Percentiles rank a stretch among this genome's conserved stretches.
Evolutionary conservation across 2,329 filamentous ascomycete species (phyloP).

Genomic region (Ophiocordyceps camponoti-floridani): DNA sequence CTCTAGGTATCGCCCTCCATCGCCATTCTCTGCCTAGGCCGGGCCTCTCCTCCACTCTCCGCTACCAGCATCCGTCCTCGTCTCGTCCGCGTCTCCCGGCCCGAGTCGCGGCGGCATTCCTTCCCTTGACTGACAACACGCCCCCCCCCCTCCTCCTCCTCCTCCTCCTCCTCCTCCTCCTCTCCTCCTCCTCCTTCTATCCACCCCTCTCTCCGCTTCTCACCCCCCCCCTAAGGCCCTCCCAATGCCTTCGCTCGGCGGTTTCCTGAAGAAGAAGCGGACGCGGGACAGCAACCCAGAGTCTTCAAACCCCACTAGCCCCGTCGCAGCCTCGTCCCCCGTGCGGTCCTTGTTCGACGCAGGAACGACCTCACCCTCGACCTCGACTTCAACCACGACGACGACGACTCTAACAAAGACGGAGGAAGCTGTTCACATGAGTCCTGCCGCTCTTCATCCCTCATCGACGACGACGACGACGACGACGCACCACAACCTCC

Average conservation of each 20-base stretch:
- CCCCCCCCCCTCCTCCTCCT: background rate
- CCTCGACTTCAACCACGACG: slow-evolving; percentile 7
- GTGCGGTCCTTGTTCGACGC: slow-evolving; percentile 25
- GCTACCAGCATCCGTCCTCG: too few relatives aligned
- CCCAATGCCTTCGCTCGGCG: slow-evolving; percentile 80
- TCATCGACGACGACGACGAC: background rate
- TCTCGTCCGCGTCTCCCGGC: background rate
- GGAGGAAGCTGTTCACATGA: slow-evolving; percentile 2
- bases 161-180: too few relatives aligned
- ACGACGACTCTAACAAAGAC: slow-evolving; percentile 5
- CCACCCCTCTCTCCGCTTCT: background rate
- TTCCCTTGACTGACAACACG: background rate
- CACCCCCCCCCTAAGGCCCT: background rate
- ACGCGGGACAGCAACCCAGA: slow-evolving; percentile 76
- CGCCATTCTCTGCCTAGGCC: too few relatives aligned
- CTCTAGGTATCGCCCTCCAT: too few relatives aligned
- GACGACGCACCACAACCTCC: slow-evolving; percentile 39
- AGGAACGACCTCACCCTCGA: slow-evolving; percentile 10
- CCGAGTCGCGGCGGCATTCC: background rate
- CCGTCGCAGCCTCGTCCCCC: slow-evolving; percentile 38
- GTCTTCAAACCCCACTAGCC: slow-evolving; percentile 46
- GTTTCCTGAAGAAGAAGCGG: slow-evolving; percentile 96
- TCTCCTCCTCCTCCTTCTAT: background rate
- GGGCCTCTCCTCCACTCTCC: background rate
- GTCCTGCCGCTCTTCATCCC: slow-evolving; percentile 5